phyloP scores from a whole-genome alignment of 371 early-diverging fungal genomes.

The Syncephalastrum sp. region DNA sequence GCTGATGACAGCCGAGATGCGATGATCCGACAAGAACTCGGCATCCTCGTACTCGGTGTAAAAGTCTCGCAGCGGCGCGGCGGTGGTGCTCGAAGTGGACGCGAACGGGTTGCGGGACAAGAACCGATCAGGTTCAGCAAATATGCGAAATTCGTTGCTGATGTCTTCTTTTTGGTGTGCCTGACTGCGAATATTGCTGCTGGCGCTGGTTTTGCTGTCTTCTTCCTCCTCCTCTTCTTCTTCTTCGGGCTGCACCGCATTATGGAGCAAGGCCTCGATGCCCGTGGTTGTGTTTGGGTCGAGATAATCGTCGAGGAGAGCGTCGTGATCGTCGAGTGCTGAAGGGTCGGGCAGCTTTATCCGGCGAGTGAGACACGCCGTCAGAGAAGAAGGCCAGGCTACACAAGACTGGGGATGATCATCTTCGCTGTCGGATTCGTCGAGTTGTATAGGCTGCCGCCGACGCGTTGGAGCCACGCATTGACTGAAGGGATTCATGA shows the following conservation, averaged over 20 bases:
- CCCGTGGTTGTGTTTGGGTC: slow-evolving; percentile 16
- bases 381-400: slow-evolving; percentile 3
- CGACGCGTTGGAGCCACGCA: too few species aligned
- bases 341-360: too few species aligned
- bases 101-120: slow-evolving; percentile 19
- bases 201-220: background rate
- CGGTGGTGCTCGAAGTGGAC: slow-evolving; percentile 2
- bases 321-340: background rate
- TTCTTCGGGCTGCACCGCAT: background rate
- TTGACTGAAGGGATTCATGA: too few species aligned
- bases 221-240: slow-evolving; percentile 3
- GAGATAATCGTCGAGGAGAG: slow-evolving; percentile 13
- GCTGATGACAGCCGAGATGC: slow-evolving; percentile 20
- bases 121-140: slow-evolving; percentile 15
- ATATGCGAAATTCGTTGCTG: background rate
- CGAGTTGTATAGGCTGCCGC: too few species aligned
- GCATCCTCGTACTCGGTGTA: slow-evolving; percentile 20
- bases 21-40: slow-evolving; percentile 21
- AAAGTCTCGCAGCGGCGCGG: slow-evolving; percentile 8
- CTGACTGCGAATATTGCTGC: background rate
- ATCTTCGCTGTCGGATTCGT: too few species aligned
- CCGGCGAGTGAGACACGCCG: slow-evolving; percentile 1
- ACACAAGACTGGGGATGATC: slow-evolving; percentile 1
- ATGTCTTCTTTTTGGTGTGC: background rate
- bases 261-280: slow-evolving; percentile 15